Base-by-base conservation (phyloP, 2,329 filamentous ascomycete genomes). In the Talaromyces pinophilus region DNA sequence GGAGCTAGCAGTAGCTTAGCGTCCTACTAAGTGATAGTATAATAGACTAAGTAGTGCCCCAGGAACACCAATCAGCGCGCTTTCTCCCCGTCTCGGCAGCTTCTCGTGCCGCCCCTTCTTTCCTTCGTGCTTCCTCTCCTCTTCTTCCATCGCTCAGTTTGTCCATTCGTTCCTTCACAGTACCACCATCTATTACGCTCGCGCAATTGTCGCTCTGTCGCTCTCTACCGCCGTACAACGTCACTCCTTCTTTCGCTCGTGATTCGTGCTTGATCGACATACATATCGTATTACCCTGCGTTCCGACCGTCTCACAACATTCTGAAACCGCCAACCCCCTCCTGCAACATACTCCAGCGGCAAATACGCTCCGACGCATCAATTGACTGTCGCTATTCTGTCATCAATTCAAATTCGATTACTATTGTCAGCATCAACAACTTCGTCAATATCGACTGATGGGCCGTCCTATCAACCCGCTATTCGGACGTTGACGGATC, bases 281-380 rank as follows among this genome's bases (percentile, higher is more conserved):
- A 33, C 57, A 44, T 60, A 30, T 22, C 57, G 1, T 22, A 42
- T 44, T 33, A 13, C 15, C 6, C 60, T 62, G 46, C 60, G 59
- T 61, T 48, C 48, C 60, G 19, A 40, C 46, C 59, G 63, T 60
- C 63, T 44, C 40, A 55, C 63, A 22, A 48, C 64, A 66, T 63
- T 66, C 64, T 63, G 64, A 66, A 66, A 66, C 64, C 46, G 52
- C 59, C 64, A 59, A 59, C 50, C 59, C 46, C 42, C 57, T 59
- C 42, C 42, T 60, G 22, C 40, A 38, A 17, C 50, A 46, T 59
- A 28, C 40, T 5, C 40, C 62, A 28, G 19, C 42, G 38, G 19
- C 57, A 55, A 55, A 42, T 52, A 55, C 38, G 15, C 28, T 35
- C 62, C n/a, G 25, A 25, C 33, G 25, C 46, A 55, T 40, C 19